Conservation (phyloP, 352 stramenopile genomes). For the Thalassiosira oceanica region DNA sequence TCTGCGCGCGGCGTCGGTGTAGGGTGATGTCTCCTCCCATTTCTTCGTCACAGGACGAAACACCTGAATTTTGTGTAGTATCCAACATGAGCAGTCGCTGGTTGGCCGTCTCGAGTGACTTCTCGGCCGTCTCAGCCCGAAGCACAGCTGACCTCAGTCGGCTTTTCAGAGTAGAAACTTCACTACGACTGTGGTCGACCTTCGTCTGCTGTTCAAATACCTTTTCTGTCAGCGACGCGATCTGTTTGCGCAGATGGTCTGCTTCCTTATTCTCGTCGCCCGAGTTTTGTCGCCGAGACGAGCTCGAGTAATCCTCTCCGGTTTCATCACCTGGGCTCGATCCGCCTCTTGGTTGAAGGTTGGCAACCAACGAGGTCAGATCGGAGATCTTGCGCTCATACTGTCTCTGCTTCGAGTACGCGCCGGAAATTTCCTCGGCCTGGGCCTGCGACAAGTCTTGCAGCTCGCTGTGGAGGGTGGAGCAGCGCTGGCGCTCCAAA, state of each 20-base stretch:
- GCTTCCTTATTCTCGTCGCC: slow-evolving; percentile 47
- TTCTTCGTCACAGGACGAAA: slow-evolving; percentile 46
- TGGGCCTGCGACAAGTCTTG: slow-evolving; percentile 68
- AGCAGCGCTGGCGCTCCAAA: slow-evolving; percentile 59
- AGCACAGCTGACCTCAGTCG: slow-evolving; percentile 55
- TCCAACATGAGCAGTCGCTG: slow-evolving; percentile 42
- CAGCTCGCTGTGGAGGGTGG: slow-evolving; percentile 65
- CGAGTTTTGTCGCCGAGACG: slow-evolving; percentile 15
- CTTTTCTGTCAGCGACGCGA: slow-evolving; percentile 66
- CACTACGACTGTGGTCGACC: slow-evolving; percentile 52
- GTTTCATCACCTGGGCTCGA: neutral
- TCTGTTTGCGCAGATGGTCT: slow-evolving; percentile 56
- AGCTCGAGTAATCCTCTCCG: slow-evolving; percentile 5
- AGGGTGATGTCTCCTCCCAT: too few species aligned
- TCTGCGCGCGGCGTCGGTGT: slow-evolving; percentile 3
- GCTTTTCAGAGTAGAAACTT: slow-evolving; percentile 70
- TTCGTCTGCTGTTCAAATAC: slow-evolving; percentile 64
- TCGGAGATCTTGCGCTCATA: slow-evolving; percentile 67
- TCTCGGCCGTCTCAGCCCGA: slow-evolving; percentile 64
- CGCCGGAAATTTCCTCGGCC: slow-evolving; percentile 43
- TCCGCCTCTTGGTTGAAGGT: slow-evolving; percentile 33
- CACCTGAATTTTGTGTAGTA: slow-evolving; percentile 16
- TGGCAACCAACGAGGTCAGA: slow-evolving; percentile 54
- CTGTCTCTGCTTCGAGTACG: slow-evolving; percentile 49
- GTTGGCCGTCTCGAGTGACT: slow-evolving; percentile 30